Conservation (phyloP, 1,139 yeast species). For the Neolecta irregularis region DNA sequence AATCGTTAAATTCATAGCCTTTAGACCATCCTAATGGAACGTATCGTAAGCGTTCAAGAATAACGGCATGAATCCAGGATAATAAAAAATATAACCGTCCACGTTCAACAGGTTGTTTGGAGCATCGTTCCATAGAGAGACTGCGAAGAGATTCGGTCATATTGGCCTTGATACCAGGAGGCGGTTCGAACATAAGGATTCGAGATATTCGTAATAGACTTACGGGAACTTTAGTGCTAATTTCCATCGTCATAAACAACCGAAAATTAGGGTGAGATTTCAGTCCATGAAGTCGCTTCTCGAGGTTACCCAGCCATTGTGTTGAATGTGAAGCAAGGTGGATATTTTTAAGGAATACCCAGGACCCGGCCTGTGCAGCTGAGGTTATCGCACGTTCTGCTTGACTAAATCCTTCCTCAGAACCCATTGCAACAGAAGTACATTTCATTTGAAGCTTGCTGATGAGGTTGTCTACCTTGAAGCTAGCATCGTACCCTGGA, state of each 20-base stretch:
- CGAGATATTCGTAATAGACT: conserved; percentile 39
- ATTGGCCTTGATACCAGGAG: conserved; percentile 42
- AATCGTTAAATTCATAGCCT: conserved; percentile 53
- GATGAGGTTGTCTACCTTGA: conserved; percentile 36
- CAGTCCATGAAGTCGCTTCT: conserved; percentile 29
- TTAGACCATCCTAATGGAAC: conserved; percentile 49
- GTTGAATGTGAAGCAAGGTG: conserved; percentile 52
- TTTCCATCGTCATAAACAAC: conserved; percentile 44
- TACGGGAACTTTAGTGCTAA: conserved; percentile 38
- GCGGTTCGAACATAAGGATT: conserved; percentile 43
- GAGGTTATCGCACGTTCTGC: conserved; percentile 41
- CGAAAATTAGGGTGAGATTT: conserved; percentile 28
- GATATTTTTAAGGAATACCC: conserved; percentile 67
- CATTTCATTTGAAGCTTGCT: conserved; percentile 20
- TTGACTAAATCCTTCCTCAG: conserved; percentile 44
- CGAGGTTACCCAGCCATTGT: conserved; percentile 44
- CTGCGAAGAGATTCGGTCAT: conserved; percentile 27
- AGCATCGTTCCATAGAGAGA: conserved; percentile 18
- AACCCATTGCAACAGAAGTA: conserved; percentile 54
- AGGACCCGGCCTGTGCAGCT: conserved; percentile 35
- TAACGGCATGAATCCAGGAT: conserved; percentile 54
- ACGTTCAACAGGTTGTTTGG: conserved; percentile 31
- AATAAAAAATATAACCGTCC: conserved; percentile 38
- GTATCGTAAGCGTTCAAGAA: conserved; percentile 44
- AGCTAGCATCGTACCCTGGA: conserved; percentile 54